Evolutionary conservation across 495 filamentous ascomycete species (phyloP).

Genomic region (Rostrohypoxylon terebratum): DNA sequence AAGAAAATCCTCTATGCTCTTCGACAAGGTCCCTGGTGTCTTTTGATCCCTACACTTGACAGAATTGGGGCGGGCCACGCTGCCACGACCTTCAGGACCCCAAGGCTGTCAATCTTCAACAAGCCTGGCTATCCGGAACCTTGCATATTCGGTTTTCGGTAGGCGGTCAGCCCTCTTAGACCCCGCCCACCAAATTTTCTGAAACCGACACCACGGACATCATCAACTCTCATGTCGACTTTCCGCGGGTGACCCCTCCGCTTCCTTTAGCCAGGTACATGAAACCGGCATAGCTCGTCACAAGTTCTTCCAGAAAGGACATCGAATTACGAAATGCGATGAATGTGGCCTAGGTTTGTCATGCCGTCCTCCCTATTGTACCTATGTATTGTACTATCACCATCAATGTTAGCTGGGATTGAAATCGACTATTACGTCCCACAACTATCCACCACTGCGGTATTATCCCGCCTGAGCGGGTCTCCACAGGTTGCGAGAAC

Average conservation of each 20-base stretch:
- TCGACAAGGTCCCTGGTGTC: neutral
- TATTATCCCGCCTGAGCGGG: constrained; percentile 34
- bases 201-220: constrained; percentile 36
- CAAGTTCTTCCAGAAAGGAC: constrained; percentile 46
- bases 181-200: constrained; percentile 30
- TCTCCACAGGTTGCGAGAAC: constrained; percentile 29
- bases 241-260: constrained; percentile 23
- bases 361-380: constrained; percentile 20
- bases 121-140: constrained; percentile 27
- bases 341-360: constrained; percentile 9
- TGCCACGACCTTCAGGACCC: constrained; percentile 5
- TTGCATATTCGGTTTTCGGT: constrained; percentile 25
- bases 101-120: constrained; percentile 13
- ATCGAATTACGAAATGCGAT: constrained; percentile 43
- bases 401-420: constrained; percentile 16
- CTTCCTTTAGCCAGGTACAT: constrained; percentile 41
- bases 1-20: constrained; percentile 26
- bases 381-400: constrained; percentile 3
- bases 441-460: constrained; percentile 31
- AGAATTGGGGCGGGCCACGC: constrained; percentile 18
- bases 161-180: constrained; percentile 34
- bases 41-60: constrained; percentile 9
- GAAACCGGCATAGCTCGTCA: constrained; percentile 44
- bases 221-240: constrained; percentile 36
- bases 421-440: constrained; percentile 29